Evolutionary conservation across 352 stramenopile species (phyloP), one percentile per base, ranked within the genome.

Genomic region (Pythium diclinum): DNA sequence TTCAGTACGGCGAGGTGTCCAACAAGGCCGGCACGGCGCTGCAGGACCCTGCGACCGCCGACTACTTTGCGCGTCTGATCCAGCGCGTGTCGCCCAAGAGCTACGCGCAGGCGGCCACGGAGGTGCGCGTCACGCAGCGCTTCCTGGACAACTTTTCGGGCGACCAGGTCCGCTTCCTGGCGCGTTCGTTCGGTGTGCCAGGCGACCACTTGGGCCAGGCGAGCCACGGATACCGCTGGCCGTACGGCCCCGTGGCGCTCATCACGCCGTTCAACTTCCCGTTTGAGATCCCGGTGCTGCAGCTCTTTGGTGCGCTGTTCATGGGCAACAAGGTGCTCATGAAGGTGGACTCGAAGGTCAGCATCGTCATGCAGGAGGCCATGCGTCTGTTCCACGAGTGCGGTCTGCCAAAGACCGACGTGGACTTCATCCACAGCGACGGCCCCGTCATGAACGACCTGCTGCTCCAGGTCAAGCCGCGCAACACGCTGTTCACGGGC

Each of bases 181-280:
- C 96, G 14, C 83, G 89, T 51, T 98, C 92, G 46, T 99, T 99
- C 71, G 92, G 82, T 32, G 95, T 99, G 17, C 91, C 96, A 0
- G 97, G 97, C 34, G 97, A 99, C 82, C 96, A 99, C 76, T 78
- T 88, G 57, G 97, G 97, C 28, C 97, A 99, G 79, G 83, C 92
- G 46, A 98, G 87, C 59, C 73, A 91, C 60, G 96, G 97, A 38
- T 95, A 99, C 82, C 93, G 96, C 56, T 99, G 95, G 95, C 97
- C 97, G 13, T 97, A 95, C 67, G 97, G 97, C 21, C 91, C 96
- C 3, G 96, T 99, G 21, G 94, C 95, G 30, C 83, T 99, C 21
- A 96, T 99, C 56, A 95, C 95, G 61, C 97, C 97, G 9, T 99
- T 99, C 79, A 99, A 99, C 78, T 99, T 99, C 72, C 97, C 71